Evolutionary conservation across 768 basidiomycete species (phyloP), one percentile per base, ranked within the genome.

Genomic region (Tephrocybe rancida): DNA sequence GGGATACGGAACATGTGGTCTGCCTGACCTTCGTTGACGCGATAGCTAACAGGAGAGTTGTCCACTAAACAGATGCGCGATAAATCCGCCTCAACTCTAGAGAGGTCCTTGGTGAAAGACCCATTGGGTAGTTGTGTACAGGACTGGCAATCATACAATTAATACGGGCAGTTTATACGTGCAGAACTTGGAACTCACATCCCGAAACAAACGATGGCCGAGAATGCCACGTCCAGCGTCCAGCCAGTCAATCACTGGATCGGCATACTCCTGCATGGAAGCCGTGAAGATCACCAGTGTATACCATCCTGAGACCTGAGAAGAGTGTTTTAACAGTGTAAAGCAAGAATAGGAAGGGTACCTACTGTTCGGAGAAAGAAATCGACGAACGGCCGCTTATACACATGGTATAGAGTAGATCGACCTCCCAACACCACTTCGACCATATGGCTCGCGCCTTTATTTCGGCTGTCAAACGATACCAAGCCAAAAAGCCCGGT

Each of bases 231-330:
- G 83, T 3, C 95, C 93, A 50, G 88, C 93, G 67, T 99, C 97
- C 49, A 99, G 75, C 97, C 97, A 99, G 72, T 99, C 97, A 61
- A 99, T 99, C 25, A 99, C 95, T 0, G 97, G 97, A 75, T 99
- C 97, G 56, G 97, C 97, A 69, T 99, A 99, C 72, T 99, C 97
- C 65, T 95, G 90, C 92, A 99, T 93, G 8, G 96, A 98, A 6
- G 97, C 97, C 27, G 97, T 99, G 73, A 96, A 99, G 58, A 99
- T 94, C 48, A 99, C 95, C 55, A 99, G 83, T 1, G 95, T 98
- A 73, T 99, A 99, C 97, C 97, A 99, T 22, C 87, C 80, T 26
- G 97, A 95, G 35, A 98, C 96, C 95, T 98, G 62, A 53, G 39
- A 22, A 21, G 35, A 38, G 56, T 34, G 54, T 49, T 55, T 49